Percentiles rank a stretch among this genome's conserved stretches.
Evolutionary conservation across 495 filamentous ascomycete species (phyloP).

Genomic region (Apodospora peruviana): DNA sequence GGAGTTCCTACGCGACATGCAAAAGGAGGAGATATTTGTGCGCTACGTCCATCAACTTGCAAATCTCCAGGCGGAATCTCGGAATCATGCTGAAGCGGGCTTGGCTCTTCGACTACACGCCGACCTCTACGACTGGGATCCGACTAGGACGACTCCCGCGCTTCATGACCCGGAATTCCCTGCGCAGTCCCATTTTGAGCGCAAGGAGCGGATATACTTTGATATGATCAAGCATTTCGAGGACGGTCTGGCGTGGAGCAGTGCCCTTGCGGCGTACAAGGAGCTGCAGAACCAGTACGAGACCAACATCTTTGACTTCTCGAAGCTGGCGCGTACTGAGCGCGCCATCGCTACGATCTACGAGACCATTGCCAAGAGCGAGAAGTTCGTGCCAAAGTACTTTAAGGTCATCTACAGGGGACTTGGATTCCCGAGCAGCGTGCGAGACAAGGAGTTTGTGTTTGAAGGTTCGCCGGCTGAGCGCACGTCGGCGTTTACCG

Average conservation of each 20-base stretch:
- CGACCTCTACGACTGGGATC: slow-evolving; percentile 90
- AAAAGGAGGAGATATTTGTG: slow-evolving; percentile 94
- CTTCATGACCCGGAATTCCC: slow-evolving; percentile 71
- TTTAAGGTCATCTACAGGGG: slow-evolving; percentile 91
- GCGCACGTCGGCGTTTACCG: slow-evolving; percentile 73
- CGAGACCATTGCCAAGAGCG: slow-evolving; percentile 77
- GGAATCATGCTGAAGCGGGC: slow-evolving; percentile 86
- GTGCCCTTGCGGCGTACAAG: slow-evolving; percentile 82
- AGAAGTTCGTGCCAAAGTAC: slow-evolving; percentile 72
- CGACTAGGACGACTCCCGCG: slow-evolving; percentile 58
- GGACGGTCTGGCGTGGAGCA: slow-evolving; percentile 86
- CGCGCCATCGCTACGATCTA: slow-evolving; percentile 91
- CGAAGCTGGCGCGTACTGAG: slow-evolving; percentile 82
- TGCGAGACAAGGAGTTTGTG: slow-evolving; percentile 90
- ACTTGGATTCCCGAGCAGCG: slow-evolving; percentile 73
- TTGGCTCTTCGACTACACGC: slow-evolving; percentile 87
- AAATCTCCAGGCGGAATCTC: slow-evolving; percentile 63
- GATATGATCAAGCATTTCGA: slow-evolving; percentile 92
- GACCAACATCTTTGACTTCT: slow-evolving; percentile 80
- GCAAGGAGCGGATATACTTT: slow-evolving; percentile 89
- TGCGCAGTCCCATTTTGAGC: slow-evolving; percentile 83
- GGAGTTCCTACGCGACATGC: slow-evolving; percentile 96
- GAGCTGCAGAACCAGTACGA: slow-evolving; percentile 90
- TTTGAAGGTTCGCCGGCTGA: slow-evolving; percentile 78
- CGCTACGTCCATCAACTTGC: slow-evolving; percentile 94